These are phyloP conservation scores for Castanopsis chinensis DNA, from an alignment of 306 rosid species.

Conservation along the genomic window DNA sequence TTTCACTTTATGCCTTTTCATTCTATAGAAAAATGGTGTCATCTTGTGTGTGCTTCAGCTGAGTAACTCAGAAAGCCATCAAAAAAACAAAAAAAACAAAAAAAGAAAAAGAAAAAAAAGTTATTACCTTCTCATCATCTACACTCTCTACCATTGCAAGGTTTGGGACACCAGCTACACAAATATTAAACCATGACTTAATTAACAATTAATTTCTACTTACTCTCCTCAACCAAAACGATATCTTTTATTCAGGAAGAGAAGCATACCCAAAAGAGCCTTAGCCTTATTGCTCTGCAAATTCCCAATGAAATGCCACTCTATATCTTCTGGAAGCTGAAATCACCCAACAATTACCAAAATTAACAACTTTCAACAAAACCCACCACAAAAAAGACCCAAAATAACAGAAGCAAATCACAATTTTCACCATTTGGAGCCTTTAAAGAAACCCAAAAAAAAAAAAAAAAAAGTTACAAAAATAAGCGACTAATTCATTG, in stretches of 20 bases:
- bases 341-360: background rate
- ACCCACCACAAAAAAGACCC: too few species aligned
- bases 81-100: background rate
- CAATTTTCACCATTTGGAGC: background rate
- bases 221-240: background rate
- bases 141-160: conserved; percentile 80
- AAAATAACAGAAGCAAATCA: too few species aligned
- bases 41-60: background rate
- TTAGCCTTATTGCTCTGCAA: conserved; percentile 91
- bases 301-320: conserved; percentile 92
- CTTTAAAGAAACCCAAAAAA: background rate
- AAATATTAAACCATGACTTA: conserved; percentile 8
- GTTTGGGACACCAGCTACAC: conserved; percentile 70
- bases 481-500: too few species aligned
- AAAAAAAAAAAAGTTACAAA: background rate
- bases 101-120: background rate
- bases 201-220: background rate
- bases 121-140: conserved; percentile 76
- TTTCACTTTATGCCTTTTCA: background rate
- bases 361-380: background rate
- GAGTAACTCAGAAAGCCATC: background rate
- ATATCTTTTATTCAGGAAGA: background rate
- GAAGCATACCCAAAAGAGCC: conserved; percentile 63
- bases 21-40: background rate
- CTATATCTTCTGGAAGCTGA: conserved; percentile 86